Evolutionary conservation across 352 stramenopile species (phyloP).

Genomic region (Phytophthora hibernalis): DNA sequence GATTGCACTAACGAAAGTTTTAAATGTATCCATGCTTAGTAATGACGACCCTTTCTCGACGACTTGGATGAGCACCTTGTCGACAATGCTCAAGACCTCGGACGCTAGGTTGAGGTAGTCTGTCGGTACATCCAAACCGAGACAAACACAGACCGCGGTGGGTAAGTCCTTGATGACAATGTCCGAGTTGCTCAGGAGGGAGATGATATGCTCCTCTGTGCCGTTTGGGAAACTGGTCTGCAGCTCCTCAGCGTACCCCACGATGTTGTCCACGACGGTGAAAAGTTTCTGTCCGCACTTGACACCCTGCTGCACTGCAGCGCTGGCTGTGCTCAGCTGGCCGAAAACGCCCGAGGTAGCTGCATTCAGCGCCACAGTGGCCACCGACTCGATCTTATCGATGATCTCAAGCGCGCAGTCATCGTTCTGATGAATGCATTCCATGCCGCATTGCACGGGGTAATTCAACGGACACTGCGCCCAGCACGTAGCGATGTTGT

Average conservation of each 20-base stretch:
- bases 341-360: slow-evolving; percentile 63
- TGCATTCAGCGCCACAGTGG: slow-evolving; percentile 54
- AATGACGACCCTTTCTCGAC: slow-evolving; percentile 44
- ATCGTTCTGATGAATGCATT: slow-evolving; percentile 72
- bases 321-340: slow-evolving; percentile 44
- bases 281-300: slow-evolving; percentile 62
- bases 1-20: slow-evolving; percentile 33
- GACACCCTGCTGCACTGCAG: slow-evolving; percentile 53
- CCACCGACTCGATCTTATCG: slow-evolving; percentile 54
- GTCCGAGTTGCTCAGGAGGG: slow-evolving; percentile 60
- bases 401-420: slow-evolving; percentile 61
- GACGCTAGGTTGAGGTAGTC: slow-evolving; percentile 40
- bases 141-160: slow-evolving; percentile 53
- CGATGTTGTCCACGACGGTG: slow-evolving; percentile 43
- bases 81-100: slow-evolving; percentile 41
- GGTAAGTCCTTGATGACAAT: slow-evolving; percentile 60
- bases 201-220: slow-evolving; percentile 54
- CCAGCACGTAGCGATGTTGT: slow-evolving; percentile 77
- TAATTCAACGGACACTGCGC: slow-evolving; percentile 74
- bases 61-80: slow-evolving; percentile 43
- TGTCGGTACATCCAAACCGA: slow-evolving; percentile 44
- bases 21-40: slow-evolving; percentile 41
- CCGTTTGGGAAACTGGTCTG: slow-evolving; percentile 47
- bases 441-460: slow-evolving; percentile 73
- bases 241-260: slow-evolving; percentile 45